Base-by-base conservation (phyloP, 2,329 filamentous ascomycete species). In the Clarireedia sp. region DNA sequence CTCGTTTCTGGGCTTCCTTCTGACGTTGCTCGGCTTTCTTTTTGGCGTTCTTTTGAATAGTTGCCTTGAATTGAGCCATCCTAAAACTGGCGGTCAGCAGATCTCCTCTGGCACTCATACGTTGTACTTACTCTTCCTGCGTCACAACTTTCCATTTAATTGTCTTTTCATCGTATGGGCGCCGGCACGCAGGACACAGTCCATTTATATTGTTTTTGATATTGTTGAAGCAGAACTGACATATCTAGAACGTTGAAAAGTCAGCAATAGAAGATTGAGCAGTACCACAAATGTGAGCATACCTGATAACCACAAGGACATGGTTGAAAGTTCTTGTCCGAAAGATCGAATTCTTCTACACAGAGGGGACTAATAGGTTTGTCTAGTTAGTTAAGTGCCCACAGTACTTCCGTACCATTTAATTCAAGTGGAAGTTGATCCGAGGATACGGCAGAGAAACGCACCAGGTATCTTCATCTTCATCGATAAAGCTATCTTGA, bases 151-250 rank as follows among this genome's bases (percentile, higher is more conserved):
- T 96, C 81, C 90, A 99, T 72, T 96, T 84, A 70, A 99, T 97
- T 29, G 90, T 95, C 70, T 92, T 92, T 64, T 99, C 95, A 71
- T 96, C 90, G 71, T 99, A 99, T 5, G 90, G 87, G 70, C 94
- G 82, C 73, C 94, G 84, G 71, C 94, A 99, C 63, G 95, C 95
- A n/a, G 94, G 94, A 72, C 94, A 99, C 56, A 96, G 80, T 37
- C 92, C 91, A 69, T 96, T 97, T 81, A 96, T 90, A 66, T 96
- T 96, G 66, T 88, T 95, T 74, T 95, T 95, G 71, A 99, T 95
- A 71, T 97, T 99, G 74, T 99, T 96, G 77, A 92, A 99, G 75
- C 94, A 99, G 74, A 99, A 99, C 77, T 99, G 95, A 73, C 94
- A 99, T 71, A 99, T 92, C 91, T 96, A 67, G 24, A 38, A 57